Conservation (phyloP, 2,329 filamentous ascomycete species). For the Neofusicoccum laricinum region DNA sequence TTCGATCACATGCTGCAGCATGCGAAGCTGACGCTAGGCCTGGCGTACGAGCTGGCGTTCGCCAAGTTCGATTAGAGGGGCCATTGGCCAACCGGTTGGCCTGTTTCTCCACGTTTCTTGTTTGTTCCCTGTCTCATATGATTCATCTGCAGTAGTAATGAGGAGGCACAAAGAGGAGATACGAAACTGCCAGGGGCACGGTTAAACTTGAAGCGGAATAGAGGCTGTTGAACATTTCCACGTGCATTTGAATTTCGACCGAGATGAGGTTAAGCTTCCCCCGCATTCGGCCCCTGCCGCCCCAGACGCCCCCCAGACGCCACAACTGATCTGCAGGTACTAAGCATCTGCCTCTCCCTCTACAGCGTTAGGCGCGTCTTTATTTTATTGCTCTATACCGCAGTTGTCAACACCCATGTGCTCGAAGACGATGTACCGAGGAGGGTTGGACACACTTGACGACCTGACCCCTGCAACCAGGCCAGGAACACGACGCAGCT, state of each 20-base stretch:
- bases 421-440: neutral
- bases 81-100: neutral
- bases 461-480: neutral
- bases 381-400: neutral
- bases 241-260: neutral
- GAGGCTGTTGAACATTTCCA: neutral
- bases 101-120: neutral
- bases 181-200: neutral
- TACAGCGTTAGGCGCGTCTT: neutral
- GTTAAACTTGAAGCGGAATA: slow-evolving; percentile 4
- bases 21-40: slow-evolving; percentile 75
- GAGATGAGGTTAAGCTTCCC: slow-evolving; percentile 5
- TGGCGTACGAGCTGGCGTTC: slow-evolving; percentile 82
- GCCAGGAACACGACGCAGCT: neutral
- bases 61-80: slow-evolving; percentile 58
- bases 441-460: neutral
- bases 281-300: neutral
- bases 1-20: slow-evolving; percentile 94
- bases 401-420: neutral
- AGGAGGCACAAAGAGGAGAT: neutral
- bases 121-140: neutral
- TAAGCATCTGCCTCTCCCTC: neutral
- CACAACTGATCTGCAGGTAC: neutral
- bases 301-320: neutral
- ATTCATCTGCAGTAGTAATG: neutral